phyloP scores from a whole-genome alignment of 495 filamentous ascomycete species.

The Glarea lozoyensis region DNA sequence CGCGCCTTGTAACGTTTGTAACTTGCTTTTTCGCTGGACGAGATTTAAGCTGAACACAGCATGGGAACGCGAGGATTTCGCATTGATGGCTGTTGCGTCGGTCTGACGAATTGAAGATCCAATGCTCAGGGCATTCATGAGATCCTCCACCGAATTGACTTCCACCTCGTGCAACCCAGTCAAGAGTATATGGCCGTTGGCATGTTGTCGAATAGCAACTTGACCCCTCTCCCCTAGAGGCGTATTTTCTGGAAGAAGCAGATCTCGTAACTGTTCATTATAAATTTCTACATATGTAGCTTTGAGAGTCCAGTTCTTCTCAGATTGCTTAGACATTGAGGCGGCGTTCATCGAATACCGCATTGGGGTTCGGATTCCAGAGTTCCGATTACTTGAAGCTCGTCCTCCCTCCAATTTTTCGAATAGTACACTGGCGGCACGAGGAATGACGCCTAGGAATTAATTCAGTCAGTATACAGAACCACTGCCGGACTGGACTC shows the following conservation, averaged over 20 bases:
- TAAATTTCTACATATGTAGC: constrained; percentile 99
- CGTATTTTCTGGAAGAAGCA: constrained; percentile 72
- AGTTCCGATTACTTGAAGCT: constrained; percentile 46
- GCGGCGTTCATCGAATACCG: constrained; percentile 63
- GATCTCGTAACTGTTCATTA: constrained; percentile 89
- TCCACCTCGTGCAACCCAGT: constrained; percentile 82
- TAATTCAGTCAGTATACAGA: constrained; percentile 7
- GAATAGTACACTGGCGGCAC: constrained; percentile 80
- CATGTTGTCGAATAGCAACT: constrained; percentile 86
- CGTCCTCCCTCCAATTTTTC: constrained; percentile 61
- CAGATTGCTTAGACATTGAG: constrained; percentile 37
- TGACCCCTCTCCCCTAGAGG: constrained; percentile 56
- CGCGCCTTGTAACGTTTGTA: constrained; percentile 36
- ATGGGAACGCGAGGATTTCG: constrained; percentile 96
- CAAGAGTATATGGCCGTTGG: constrained; percentile 90
- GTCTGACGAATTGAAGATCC: constrained; percentile 94
- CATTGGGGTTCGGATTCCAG: constrained; percentile 71
- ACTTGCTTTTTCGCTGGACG: constrained; percentile 69
- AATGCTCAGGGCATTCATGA: constrained; percentile 80
- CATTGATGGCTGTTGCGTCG: constrained; percentile 98
- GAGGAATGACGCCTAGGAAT: constrained; percentile 76
- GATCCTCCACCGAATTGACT: constrained; percentile 87
- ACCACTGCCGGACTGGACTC: constrained; percentile 1
- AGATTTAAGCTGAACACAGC: constrained; percentile 96
- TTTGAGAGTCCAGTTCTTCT: constrained; percentile 88